Conservation (phyloP, 2,329 filamentous ascomycete species). For the Sporothrix sp. region DNA sequence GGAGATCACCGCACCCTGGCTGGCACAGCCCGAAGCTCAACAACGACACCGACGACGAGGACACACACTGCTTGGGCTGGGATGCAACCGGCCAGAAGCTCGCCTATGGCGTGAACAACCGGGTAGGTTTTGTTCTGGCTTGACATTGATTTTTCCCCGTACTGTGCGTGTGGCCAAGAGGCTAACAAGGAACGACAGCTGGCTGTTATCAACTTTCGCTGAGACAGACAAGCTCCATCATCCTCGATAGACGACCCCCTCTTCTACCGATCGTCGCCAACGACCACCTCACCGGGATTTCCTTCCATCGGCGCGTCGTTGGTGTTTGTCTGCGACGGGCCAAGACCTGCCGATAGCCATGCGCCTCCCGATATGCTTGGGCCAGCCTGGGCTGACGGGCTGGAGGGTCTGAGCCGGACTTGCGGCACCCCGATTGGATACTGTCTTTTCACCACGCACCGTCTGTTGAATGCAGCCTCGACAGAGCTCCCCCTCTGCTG, state of each 20-base stretch:
- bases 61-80: conserved; percentile 53
- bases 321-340: too few species aligned
- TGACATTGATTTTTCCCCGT: neutral
- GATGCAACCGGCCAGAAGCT: conserved; percentile 52
- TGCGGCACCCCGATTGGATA: too few species aligned
- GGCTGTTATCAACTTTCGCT: conserved; percentile 21
- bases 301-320: too few species aligned
- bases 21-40: conserved; percentile 49
- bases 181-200: too few species aligned
- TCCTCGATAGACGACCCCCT: neutral
- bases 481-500: too few species aligned
- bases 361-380: too few species aligned
- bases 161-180: too few species aligned
- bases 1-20: conserved; percentile 42
- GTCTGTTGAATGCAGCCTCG: too few species aligned
- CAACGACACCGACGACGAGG: conserved; percentile 46
- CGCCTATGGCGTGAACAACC: conserved; percentile 53
- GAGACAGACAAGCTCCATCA: neutral
- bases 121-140: conserved; percentile 35
- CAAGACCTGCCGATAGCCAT: too few species aligned
- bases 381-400: too few species aligned
- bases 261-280: neutral
- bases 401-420: too few species aligned
- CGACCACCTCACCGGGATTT: neutral
- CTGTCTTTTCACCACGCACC: too few species aligned